These are phyloP conservation scores for Aspergillus ibericus DNA, from an alignment of 2,329 filamentous ascomycete genomes.

Conservation along the genomic window DNA sequence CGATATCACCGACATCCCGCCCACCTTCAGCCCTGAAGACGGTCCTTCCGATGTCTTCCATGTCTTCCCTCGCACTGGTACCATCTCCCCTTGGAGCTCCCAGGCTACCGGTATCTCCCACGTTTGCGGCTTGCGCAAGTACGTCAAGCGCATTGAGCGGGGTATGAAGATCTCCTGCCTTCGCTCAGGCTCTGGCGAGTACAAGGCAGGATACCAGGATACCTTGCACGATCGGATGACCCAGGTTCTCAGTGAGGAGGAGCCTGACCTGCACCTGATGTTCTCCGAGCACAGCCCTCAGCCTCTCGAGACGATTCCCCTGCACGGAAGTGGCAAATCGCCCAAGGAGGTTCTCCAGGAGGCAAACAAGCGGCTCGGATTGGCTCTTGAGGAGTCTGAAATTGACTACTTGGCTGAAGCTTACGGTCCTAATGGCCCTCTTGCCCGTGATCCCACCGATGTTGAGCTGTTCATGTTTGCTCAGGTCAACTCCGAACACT, in stretches of 20 bases:
- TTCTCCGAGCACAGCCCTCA: slow-evolving; percentile 69
- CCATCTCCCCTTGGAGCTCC: slow-evolving; percentile 93
- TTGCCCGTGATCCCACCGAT: slow-evolving; percentile 70
- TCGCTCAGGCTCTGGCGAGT: slow-evolving; percentile 57
- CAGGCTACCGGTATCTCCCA: slow-evolving; percentile 92
- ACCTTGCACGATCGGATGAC: slow-evolving; percentile 93
- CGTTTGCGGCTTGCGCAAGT: slow-evolving; percentile 76
- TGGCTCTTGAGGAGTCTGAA: slow-evolving; percentile 83
- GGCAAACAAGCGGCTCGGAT: slow-evolving; percentile 79
- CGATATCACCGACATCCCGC: slow-evolving; percentile 51
- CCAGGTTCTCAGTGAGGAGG: slow-evolving; percentile 67
- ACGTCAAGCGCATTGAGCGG: slow-evolving; percentile 78
- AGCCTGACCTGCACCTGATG: slow-evolving; percentile 71
- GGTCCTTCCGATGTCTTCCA: slow-evolving; percentile 63
- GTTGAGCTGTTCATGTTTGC: slow-evolving; percentile 99
- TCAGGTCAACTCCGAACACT: slow-evolving; percentile 98
- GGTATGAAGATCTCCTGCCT: slow-evolving; percentile 73
- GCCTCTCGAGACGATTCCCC: slow-evolving; percentile 72
- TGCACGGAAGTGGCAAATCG: slow-evolving; percentile 64
- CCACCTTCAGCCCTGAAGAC: slow-evolving; percentile 48
- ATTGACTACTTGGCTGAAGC: slow-evolving; percentile 92
- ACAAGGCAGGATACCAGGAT: slow-evolving; percentile 60
- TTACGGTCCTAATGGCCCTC: slow-evolving; percentile 63
- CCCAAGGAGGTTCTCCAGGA: slow-evolving; percentile 73
- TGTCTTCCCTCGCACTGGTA: slow-evolving; percentile 75